Evolutionary conservation across 1,284 basidiomycete species (phyloP), one percentile per base, ranked within the genome.

Genomic region (Mycena citricolor): DNA sequence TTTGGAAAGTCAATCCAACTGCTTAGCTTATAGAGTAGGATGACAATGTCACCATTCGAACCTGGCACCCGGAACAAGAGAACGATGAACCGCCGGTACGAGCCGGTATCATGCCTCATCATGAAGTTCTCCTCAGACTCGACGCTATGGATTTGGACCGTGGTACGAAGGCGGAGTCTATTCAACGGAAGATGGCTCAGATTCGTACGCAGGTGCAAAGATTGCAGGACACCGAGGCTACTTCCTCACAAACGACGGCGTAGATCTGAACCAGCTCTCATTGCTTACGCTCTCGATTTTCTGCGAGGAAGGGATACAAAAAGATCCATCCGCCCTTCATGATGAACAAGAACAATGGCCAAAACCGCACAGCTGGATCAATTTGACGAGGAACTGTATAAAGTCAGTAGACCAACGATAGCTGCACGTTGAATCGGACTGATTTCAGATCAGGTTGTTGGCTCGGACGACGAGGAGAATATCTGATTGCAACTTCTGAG

Each of bases 371-470:
- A 99, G 65, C 81, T 99, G 13, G 91, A 94, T 60, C 91, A 98
- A 66, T 99, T 98, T 58, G 95, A 99, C 64, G 97, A 99, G 70
- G 94, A 97, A 57, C 73, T 99, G 19, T 99, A 99, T 82, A 97
- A 97, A 75, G 90, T 85, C 37, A 21, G 62, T 50, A 30, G 32
- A 30, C 19, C 17, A n/a, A n/a, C n/a, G n/a, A n/a, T n/a, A n/a
- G n/a, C n/a, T n/a, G n/a, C n/a, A n/a, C n/a, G n/a, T n/a, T n/a
- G n/a, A n/a, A 4, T 16, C 14, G 35, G 46, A 29, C 23, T 39
- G 25, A 41, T 45, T 39, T 19, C 31, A 25, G 10, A 8, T 20
- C 8, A 56, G 22, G 87, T 95, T 49, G 85, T 88, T 52, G 90
- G 78, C 14, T 85, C 84, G 33, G 93, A 95, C 48, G 94, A 97